Conservation (phyloP, 2,329 filamentous ascomycete species). For the Fusarium annulatum region DNA sequence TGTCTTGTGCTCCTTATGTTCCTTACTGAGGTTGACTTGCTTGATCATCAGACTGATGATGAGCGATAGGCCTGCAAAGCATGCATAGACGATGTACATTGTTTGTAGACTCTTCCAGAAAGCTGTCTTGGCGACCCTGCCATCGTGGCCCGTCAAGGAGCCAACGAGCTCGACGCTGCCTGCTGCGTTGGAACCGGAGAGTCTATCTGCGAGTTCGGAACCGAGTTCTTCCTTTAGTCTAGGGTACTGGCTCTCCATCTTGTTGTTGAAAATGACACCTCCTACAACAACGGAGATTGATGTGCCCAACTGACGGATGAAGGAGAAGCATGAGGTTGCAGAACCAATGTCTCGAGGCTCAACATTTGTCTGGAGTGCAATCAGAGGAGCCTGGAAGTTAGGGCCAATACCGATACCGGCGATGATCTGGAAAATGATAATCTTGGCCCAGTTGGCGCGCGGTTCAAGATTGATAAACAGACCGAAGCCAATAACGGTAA, state of each 20-base stretch:
- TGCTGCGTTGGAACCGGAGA: constrained; percentile 70
- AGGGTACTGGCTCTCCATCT: constrained; percentile 68
- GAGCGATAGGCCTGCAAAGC: constrained; percentile 60
- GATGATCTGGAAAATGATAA: constrained; percentile 71
- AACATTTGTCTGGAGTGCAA: constrained; percentile 74
- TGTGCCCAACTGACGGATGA: constrained; percentile 75
- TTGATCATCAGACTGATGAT: constrained; percentile 60
- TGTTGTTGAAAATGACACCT: constrained; percentile 82
- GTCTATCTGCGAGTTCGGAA: constrained; percentile 58
- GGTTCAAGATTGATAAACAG: constrained; percentile 71
- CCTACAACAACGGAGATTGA: constrained; percentile 77
- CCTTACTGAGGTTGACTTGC: constrained; percentile 63
- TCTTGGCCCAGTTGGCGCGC: constrained; percentile 63
- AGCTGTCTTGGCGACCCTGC: constrained; percentile 55
- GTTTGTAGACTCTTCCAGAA: constrained; percentile 62
- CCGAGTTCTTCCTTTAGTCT: constrained; percentile 63
- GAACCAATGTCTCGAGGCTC: constrained; percentile 73
- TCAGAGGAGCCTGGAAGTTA: constrained; percentile 75
- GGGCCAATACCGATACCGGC: constrained; percentile 73
- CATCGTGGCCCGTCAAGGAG: constrained; percentile 59
- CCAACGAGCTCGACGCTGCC: constrained; percentile 69
- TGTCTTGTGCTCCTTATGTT: constrained; percentile 69
- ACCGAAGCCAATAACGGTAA: constrained; percentile 74
- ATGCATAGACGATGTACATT: constrained; percentile 69
- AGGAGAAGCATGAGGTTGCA: constrained; percentile 74